These are phyloP conservation scores for Russula olivacea DNA, from an alignment of 768 basidiomycete genomes.

Conservation along the genomic window DNA sequence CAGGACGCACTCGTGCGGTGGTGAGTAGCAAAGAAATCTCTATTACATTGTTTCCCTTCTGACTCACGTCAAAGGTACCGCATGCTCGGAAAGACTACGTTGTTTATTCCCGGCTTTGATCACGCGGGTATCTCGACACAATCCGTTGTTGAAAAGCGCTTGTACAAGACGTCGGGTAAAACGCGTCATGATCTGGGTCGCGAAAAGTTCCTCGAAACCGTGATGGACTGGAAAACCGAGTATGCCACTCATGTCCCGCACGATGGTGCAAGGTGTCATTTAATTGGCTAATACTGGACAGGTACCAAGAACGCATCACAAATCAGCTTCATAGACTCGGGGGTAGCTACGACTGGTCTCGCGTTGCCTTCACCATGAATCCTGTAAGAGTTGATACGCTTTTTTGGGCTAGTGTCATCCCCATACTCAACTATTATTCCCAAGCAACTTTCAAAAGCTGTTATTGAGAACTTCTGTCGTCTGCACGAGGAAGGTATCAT, in stretches of 20 bases:
- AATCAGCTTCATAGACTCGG: constrained; percentile 84
- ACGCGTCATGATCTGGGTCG: constrained; percentile 94
- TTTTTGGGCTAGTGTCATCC: not conserved
- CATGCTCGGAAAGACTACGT: constrained; percentile 87
- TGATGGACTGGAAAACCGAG: constrained; percentile 98
- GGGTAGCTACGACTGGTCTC: constrained; percentile 91
- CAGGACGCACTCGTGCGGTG: constrained; percentile 89
- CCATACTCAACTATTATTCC: not conserved
- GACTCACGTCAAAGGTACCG: constrained; percentile 60
- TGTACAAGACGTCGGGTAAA: constrained; percentile 76
- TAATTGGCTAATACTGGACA: constrained; percentile 29
- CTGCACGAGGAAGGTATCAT: constrained; percentile 88
- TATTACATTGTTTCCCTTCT: not conserved
- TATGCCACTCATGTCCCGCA: constrained; percentile 36
- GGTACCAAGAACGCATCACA: constrained; percentile 91
- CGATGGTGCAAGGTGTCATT: not conserved
- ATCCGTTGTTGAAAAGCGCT: constrained; percentile 90
- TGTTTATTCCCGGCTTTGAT: constrained; percentile 94
- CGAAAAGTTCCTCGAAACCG: constrained; percentile 82
- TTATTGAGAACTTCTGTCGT: constrained; percentile 84
- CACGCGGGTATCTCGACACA: constrained; percentile 99
- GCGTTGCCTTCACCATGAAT: constrained; percentile 94
- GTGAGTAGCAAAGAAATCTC: constrained; percentile 37
- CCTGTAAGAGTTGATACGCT: constrained; percentile 44
- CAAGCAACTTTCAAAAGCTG: constrained; percentile 70